Evolutionary conservation across 805 yeast genomes (phyloP), one percentile per base, ranked within the genome.

Genomic region (Candida easanensis): DNA sequence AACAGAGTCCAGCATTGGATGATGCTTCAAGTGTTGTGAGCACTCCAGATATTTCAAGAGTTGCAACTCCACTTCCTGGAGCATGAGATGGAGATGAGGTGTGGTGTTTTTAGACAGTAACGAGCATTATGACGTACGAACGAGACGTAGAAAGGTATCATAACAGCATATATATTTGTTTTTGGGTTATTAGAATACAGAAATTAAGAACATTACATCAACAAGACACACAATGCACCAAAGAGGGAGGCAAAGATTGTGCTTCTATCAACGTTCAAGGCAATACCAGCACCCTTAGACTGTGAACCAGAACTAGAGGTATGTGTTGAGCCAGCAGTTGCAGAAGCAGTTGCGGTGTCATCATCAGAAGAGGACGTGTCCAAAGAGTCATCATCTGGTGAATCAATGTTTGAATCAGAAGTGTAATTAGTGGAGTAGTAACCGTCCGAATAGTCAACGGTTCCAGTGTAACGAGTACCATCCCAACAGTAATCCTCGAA

Each of bases 401-500:
- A 5, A n/a, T 42, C 46, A 19, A 21, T 31, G 2, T 21, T 22
- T 28, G 33, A 31, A 26, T 25, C 33, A 17, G 16, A 37, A 11
- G 49, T 45, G 33, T 32, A 17, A 36, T 45, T 45, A 15, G 19
- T 13, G 7, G 49, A 45, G 43, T 40, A 38, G 37, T 35, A 37
- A 16, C 44, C 46, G 15, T 36, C 41, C 14, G 47, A 22, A 36
- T 30, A 26, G 32, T 32, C 23, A 21, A 35, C 35, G 5, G 40
- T 14, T 10, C 28, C 30, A 6, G 27, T 20, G 31, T 46, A 42
- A 9, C 34, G 13, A 4, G 46, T 32, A 32, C 89, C 90, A 49
- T 76, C 70, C 90, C 90, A 88, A 64, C 97, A 88, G 63, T 87
- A 87, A 6, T 68, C 69, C 27, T 69, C 64, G 61, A 88, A 86